Evolutionary conservation across 768 basidiomycete genomes (phyloP), one percentile per base, ranked within the genome.

Genomic region (Leccinum subgranulosum): DNA sequence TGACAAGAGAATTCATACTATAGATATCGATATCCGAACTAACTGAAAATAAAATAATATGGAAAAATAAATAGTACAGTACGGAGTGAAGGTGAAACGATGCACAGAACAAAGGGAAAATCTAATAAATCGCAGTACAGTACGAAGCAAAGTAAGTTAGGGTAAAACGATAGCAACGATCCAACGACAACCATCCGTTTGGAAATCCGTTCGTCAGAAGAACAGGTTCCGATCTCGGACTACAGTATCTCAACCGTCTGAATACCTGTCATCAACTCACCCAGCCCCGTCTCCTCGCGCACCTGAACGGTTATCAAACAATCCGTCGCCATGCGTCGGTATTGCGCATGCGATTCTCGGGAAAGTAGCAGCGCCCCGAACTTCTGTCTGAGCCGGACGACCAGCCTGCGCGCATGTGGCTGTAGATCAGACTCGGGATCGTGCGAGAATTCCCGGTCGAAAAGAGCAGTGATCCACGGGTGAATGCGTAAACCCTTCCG

Each of bases 271-370:
- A 51, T 55, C 43, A 66, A 39, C 0, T 49, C 53, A 1, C 6
- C n/a, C 54, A 64, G 51, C 33, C 33, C 4, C 0, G 10, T 27
- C 15, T 48, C 54, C 15, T 49, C 19, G 2, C 39, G 27, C 6
- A 67, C 5, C 9, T 27, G 57, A n/a, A 51, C 51, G 25, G 9
- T 53, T 7, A 61, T 57, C n/a, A 58, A 49, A n/a, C 27, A 6
- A 17, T 67, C 55, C 11, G 62, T 36, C 0, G 65, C 65, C 1
- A 67, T 55, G 2, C 62, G 59, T 21, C n/a, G 53, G n/a, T 66
- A 59, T n/a, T 51, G 52, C 0, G 17, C 36, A 4, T 34, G 45
- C 4, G 34, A 23, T 6, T 51, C 2, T 4, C 41, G 54, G 1
- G 11, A 27, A 2, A 65, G 36, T 27, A 66, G 47, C 8, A 65